These are phyloP conservation scores for Phylloporus scabripes DNA, from an alignment of 768 basidiomycete species.

Conservation along the genomic window DNA sequence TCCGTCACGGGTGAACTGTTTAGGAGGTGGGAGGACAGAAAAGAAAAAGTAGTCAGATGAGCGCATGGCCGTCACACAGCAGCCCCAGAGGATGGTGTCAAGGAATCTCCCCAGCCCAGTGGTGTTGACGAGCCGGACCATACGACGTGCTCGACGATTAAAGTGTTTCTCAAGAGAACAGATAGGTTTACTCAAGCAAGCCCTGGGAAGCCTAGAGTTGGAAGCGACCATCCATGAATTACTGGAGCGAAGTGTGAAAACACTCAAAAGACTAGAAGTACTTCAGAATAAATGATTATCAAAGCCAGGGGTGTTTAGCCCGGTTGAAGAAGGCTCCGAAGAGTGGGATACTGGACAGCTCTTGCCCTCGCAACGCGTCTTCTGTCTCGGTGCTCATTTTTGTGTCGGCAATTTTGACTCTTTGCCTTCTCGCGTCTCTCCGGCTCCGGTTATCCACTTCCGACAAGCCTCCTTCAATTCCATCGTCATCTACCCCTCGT, in stretches of 20 bases:
- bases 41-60: constrained; percentile 28
- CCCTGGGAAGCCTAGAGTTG: constrained; percentile 55
- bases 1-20: constrained; percentile 54
- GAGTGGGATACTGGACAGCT: constrained; percentile 78
- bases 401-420: constrained; percentile 54
- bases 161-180: constrained; percentile 53
- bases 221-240: constrained; percentile 67
- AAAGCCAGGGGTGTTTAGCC: constrained; percentile 39
- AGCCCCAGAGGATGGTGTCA: not conserved
- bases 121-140: constrained; percentile 8
- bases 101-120: constrained; percentile 7
- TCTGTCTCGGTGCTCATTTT: constrained; percentile 9
- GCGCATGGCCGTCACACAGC: constrained; percentile 4
- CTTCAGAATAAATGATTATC: constrained; percentile 57
- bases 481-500: constrained; percentile 59
- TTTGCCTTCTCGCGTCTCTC: constrained; percentile 61
- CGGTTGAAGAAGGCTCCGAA: constrained; percentile 64
- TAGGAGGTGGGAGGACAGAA: constrained; percentile 46
- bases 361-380: constrained; percentile 1
- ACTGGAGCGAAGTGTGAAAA: constrained; percentile 57
- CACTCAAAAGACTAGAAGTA: constrained; percentile 58
- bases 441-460: constrained; percentile 55
- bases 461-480: constrained; percentile 45
- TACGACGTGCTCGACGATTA: constrained; percentile 30
- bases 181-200: constrained; percentile 50